Conservation (phyloP, 2,329 filamentous ascomycete species). For the Colletotrichum incanum region DNA sequence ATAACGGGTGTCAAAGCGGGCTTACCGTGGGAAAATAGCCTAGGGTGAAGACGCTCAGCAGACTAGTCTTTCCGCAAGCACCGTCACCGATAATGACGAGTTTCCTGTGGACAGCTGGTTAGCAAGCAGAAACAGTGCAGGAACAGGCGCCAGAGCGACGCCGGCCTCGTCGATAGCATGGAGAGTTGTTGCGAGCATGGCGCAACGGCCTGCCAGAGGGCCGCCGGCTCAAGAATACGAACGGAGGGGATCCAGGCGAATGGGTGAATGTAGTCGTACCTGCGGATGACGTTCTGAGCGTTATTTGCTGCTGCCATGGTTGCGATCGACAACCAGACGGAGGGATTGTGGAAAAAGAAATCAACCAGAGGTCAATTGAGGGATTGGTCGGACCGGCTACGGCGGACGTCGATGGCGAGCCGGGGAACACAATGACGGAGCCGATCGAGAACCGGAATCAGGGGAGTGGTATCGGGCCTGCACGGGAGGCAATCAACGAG, state of each 20-base stretch:
- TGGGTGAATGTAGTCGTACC: constrained; percentile 63
- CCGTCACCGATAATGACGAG: constrained; percentile 97
- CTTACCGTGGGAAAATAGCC: constrained; percentile 98
- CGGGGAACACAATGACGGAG: neutral
- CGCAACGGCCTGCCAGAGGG: neutral
- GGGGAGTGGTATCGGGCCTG: neutral
- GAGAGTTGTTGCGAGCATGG: constrained; percentile 1
- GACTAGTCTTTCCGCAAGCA: constrained; percentile 97
- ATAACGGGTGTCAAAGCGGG: constrained; percentile 47
- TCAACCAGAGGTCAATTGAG: constrained; percentile 33
- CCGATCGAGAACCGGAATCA: neutral
- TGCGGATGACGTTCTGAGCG: constrained; percentile 73
- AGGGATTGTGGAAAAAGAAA: neutral
- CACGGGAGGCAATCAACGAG: constrained; percentile 4
- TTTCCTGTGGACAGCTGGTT: constrained; percentile 73
- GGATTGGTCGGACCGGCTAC: neutral
- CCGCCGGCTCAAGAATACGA: neutral
- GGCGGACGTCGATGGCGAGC: neutral
- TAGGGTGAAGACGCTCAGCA: constrained; percentile 96
- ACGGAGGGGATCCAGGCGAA: constrained; percentile 20
- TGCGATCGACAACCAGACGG: constrained; percentile 9
- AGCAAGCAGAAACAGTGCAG: neutral
- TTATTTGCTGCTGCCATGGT: constrained; percentile 62
- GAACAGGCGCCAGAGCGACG: neutral
- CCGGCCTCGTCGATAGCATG: neutral